phyloP scores from a whole-genome alignment of 2,329 filamentous ascomycete genomes.

The Penicillium nordicum region DNA sequence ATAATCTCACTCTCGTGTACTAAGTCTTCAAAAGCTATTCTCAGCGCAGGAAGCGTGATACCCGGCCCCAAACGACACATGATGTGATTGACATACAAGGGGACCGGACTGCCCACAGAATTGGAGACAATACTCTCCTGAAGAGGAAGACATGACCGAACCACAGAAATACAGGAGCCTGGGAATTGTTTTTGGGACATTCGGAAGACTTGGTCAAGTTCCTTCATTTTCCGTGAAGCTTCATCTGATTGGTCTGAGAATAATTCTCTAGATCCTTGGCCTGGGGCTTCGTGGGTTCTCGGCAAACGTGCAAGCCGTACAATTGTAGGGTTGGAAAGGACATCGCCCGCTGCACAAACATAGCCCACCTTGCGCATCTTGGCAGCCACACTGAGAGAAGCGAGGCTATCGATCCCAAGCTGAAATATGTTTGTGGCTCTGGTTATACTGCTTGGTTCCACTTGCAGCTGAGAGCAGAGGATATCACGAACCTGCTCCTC shows the following conservation, averaged over 20 bases:
- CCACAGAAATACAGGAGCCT: not conserved
- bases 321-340: constrained; percentile 1
- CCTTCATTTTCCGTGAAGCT: not conserved
- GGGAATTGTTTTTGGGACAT: not conserved
- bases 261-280: not conserved
- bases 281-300: too few species aligned
- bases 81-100: constrained; percentile 8
- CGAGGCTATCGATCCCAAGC: constrained; percentile 4
- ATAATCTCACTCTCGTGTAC: constrained; percentile 2
- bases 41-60: not conserved
- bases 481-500: not conserved
- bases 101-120: not conserved
- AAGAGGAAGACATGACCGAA: constrained; percentile 2
- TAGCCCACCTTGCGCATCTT: not conserved
- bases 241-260: not conserved
- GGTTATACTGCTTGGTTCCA: not conserved
- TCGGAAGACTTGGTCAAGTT: not conserved
- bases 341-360: not conserved
- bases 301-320: not conserved
- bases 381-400: not conserved
- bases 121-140: constrained; percentile 6
- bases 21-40: not conserved
- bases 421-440: constrained; percentile 1
- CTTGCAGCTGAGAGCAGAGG: not conserved
- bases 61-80: constrained; percentile 1